Percentiles rank a stretch among this genome's conserved stretches.
These are phyloP conservation scores for Claviceps arundinis DNA, from an alignment of 2,329 filamentous ascomycete genomes.

Conservation along the genomic window DNA sequence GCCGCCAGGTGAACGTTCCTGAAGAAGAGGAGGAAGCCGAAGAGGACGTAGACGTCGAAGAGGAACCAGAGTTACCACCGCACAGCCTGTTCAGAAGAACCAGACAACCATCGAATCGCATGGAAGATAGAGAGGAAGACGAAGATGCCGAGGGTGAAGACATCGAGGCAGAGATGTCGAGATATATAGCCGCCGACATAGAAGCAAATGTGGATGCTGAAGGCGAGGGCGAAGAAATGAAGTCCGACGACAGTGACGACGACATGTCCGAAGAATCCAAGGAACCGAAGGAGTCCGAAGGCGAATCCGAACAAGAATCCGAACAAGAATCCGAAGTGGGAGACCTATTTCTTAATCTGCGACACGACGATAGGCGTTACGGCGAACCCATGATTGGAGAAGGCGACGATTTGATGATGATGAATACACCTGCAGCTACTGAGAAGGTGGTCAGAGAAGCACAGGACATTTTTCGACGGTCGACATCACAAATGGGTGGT, in stretches of 20 bases:
- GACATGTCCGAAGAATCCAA: slow-evolving; percentile 23
- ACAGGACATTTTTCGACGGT: slow-evolving; percentile 41
- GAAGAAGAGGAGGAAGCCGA: slow-evolving; percentile 20
- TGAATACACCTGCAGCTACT: slow-evolving; percentile 41
- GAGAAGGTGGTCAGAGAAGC: slow-evolving; percentile 40
- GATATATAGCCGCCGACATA: slow-evolving; percentile 23
- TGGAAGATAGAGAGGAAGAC: slow-evolving; percentile 11
- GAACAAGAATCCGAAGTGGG: slow-evolving; percentile 23
- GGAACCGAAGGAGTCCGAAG: neutral
- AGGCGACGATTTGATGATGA: slow-evolving; percentile 39
- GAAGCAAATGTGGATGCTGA: slow-evolving; percentile 24
- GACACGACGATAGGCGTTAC: slow-evolving; percentile 26
- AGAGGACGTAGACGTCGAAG: slow-evolving; percentile 20
- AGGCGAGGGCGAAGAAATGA: slow-evolving; percentile 23
- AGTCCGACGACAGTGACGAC: slow-evolving; percentile 25
- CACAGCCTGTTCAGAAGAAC: slow-evolving; percentile 20
- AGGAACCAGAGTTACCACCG: slow-evolving; percentile 21
- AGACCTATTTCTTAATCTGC: slow-evolving; percentile 38
- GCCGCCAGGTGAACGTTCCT: slow-evolving; percentile 23
- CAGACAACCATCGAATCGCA: slow-evolving; percentile 6
- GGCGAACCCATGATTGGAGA: slow-evolving; percentile 27
- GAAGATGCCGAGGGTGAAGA: slow-evolving; percentile 18
- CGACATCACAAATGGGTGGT: slow-evolving; percentile 30
- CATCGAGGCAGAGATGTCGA: slow-evolving; percentile 23
- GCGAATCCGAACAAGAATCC: slow-evolving; percentile 22